A percentile compares a stretch with the other conserved stretches of the same genome.
Conservation (phyloP, 192 early-diverging fungal genomes). For the Rhizophagus clarus region DNA sequence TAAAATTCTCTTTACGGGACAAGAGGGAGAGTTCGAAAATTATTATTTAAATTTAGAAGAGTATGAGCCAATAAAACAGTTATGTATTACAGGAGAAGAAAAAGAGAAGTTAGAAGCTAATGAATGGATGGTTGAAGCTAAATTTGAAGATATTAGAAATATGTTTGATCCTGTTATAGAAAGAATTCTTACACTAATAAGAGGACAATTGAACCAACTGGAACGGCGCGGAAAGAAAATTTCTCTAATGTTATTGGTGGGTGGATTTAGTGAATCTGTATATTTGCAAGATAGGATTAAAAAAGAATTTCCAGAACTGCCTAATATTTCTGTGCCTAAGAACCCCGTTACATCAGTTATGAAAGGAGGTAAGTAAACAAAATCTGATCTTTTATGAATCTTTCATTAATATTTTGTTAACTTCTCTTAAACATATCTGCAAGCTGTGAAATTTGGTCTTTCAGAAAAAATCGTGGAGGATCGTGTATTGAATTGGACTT, state of each 20-base stretch:
- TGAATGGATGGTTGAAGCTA: conserved; percentile 41
- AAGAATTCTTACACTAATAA: conserved; percentile 52
- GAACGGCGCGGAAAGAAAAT: conserved; percentile 35
- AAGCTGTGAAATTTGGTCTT: conserved; percentile 54
- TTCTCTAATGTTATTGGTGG: conserved; percentile 54
- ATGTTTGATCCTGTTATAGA: conserved; percentile 60
- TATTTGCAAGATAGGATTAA: conserved; percentile 53
- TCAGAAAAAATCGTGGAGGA: conserved; percentile 35
- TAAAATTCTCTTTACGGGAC: neutral
- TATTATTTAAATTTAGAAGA: conserved; percentile 8
- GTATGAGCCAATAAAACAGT: neutral
- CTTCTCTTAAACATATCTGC: neutral
- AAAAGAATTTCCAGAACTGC: conserved; percentile 46
- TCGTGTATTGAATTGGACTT: conserved; percentile 7
- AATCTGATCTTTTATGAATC: too few relatives aligned
- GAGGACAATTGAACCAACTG: conserved; percentile 52
- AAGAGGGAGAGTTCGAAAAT: too few relatives aligned
- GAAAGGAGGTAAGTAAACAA: conserved; percentile 41
- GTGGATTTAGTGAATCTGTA: conserved; percentile 56
- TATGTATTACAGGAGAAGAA: neutral
- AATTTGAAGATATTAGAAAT: conserved; percentile 46
- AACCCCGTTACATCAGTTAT: conserved; percentile 53
- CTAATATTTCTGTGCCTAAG: conserved; percentile 48
- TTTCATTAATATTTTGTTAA: neutral
- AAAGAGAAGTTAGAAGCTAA: conserved; percentile 43